phyloP scores from a whole-genome alignment of 768 basidiomycete species.

The Pulveroboletus sp. region DNA sequence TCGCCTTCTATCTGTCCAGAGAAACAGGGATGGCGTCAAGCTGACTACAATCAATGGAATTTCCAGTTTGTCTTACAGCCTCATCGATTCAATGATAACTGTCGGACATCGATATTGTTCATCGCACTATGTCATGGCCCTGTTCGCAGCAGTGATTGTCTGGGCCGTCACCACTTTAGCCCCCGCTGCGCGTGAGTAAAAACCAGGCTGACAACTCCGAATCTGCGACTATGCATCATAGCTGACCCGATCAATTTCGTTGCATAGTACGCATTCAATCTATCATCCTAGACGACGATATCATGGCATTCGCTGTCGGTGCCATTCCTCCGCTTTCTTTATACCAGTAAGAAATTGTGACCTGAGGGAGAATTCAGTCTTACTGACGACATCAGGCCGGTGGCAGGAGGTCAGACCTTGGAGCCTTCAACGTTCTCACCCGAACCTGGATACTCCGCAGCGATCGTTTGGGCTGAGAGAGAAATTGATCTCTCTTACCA shows the following conservation, averaged over 20 bases:
- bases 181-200: conserved; percentile 14
- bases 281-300: conserved; percentile 9
- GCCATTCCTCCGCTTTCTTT: conserved; percentile 13
- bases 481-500: conserved; percentile 11
- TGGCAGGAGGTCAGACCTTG: background rate
- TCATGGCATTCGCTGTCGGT: conserved; percentile 15
- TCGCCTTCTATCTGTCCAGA: conserved; percentile 10
- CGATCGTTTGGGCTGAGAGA: conserved; percentile 16
- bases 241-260: background rate
- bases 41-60: conserved; percentile 12
- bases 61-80: conserved; percentile 10
- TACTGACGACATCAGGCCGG: conserved; percentile 8
- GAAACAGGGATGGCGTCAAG: conserved; percentile 1
- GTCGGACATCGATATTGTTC: conserved; percentile 5
- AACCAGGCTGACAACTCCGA: too few relatives aligned
- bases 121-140: conserved; percentile 4
- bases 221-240: background rate
- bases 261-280: conserved; percentile 11
- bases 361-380: background rate
- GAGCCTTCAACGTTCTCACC: conserved; percentile 4
- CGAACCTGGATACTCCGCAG: conserved; percentile 7
- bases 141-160: conserved; percentile 4
- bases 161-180: conserved; percentile 7
- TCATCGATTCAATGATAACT: conserved; percentile 2
- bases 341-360: conserved; percentile 6